Conservation (phyloP, 1,284 basidiomycete genomes). For the Pseudozyma tsukubaensis region DNA sequence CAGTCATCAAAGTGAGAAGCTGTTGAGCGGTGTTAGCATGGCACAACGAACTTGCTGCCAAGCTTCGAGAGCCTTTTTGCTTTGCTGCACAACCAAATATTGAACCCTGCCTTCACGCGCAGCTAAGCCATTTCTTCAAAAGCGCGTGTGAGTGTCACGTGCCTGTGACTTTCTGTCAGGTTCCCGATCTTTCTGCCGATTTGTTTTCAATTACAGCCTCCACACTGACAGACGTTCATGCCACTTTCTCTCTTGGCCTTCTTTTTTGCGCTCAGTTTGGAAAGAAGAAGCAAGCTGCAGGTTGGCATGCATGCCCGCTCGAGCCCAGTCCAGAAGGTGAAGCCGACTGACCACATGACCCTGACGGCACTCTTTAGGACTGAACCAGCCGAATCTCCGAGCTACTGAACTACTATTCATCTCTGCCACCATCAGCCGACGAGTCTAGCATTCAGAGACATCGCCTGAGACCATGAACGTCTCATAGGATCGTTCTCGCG, state of each 20-base stretch:
- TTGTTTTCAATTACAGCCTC: background rate
- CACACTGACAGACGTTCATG: background rate
- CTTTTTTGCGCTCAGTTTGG: slow-evolving; percentile 1
- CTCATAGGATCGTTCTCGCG: background rate
- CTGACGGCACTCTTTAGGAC: background rate
- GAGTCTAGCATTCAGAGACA: background rate
- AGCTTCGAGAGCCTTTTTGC: no score
- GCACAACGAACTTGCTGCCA: slow-evolving; percentile 2
- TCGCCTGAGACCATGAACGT: slow-evolving; percentile 11
- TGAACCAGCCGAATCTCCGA: slow-evolving; percentile 5
- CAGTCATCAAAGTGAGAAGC: no score
- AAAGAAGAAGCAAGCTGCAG: background rate
- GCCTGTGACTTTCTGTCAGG: background rate
- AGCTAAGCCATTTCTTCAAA: background rate
- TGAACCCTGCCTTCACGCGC: slow-evolving; percentile 18
- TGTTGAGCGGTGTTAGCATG: background rate
- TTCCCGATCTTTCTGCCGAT: background rate
- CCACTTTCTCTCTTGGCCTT: slow-evolving; percentile 20
- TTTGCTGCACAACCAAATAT: slow-evolving; percentile 7
- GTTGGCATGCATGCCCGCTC: slow-evolving; percentile 7
- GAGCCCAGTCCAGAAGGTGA: background rate
- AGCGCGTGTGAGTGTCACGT: slow-evolving; percentile 31
- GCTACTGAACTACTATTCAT: background rate
- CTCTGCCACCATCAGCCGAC: slow-evolving; percentile 2
- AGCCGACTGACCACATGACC: slow-evolving; percentile 5